Evolutionary conservation across 1,139 yeast species (phyloP), one percentile per base, ranked within the genome.

Genomic region (Insectozyma bohioensis): DNA sequence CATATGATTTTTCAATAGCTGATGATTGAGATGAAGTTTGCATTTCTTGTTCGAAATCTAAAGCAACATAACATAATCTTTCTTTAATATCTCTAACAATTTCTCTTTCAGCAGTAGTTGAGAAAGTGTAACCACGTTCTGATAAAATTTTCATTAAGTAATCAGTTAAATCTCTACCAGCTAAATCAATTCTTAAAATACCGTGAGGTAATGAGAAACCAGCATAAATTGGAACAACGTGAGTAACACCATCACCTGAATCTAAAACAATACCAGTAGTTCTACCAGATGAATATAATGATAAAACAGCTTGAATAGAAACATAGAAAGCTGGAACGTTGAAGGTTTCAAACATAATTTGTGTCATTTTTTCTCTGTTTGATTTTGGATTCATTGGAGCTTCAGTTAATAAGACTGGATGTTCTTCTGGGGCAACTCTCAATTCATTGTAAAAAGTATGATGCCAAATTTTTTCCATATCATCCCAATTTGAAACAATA

Each of bases 191-290:
- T 84, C 98, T 90, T 77, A 86, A 80, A 63, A 92, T 92, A 67
- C 97, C 97, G 72, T 92, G 97, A 59, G 97, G 97, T 67, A 92
- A 78, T 42, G 97, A 86, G 95, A 90, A 92, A 78, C 98, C 98
- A 53, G 97, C 96, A 75, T 92, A 92, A 64, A 92, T 92, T 69
- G 98, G 98, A 49, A 92, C 98, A 70, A 92, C 97, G 95, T 92
- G 98, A 59, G 97, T 88, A 59, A 92, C 98, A 85, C 98, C 98
- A 67, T 92, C 98, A 81, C 98, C 98, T 48, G 97, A 88, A 75
- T 92, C 98, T 66, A 92, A 81, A 51, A 92, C 98, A 61, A 92
- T 90, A 87, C 98, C 98, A 53, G 98, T 92, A 57, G 97, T 94
- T 84, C 97, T 92, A 78, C 98, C 98, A 50, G 97, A 88, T 43